These are phyloP conservation scores for Coffea eugenioides DNA, from an alignment of 257 asterid species.

Conservation along the genomic window DNA sequence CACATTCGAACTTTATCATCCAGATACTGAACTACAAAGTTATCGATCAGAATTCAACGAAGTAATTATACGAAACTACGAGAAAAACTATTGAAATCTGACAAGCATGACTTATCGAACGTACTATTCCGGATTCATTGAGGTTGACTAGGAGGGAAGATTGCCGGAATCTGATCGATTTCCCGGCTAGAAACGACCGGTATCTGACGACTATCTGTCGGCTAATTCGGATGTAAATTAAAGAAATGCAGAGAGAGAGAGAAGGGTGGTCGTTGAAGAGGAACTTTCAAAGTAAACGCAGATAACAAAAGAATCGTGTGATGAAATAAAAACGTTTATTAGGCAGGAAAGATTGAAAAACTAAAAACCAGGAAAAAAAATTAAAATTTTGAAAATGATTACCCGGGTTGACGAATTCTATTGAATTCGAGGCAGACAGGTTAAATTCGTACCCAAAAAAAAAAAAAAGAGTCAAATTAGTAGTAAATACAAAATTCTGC, in stretches of 20 bases:
- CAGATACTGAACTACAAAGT: background rate
- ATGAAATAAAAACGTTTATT: background rate
- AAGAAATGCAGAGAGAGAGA: background rate
- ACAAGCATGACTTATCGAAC: background rate
- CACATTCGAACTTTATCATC: background rate
- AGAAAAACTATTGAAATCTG: background rate
- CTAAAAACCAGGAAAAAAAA: no score
- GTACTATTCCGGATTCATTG: slow-evolving; percentile 42
- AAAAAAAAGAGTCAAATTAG: no score
- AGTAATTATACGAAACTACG: background rate
- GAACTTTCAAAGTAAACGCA: slow-evolving; percentile 2
- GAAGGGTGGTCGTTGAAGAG: background rate
- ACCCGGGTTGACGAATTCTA: no score
- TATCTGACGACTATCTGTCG: slow-evolving; percentile 12
- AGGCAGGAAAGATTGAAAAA: no score
- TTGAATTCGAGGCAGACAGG: no score
- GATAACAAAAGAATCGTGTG: background rate
- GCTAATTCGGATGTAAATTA: slow-evolving; percentile 1
- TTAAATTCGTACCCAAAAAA: no score
- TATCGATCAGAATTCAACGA: background rate
- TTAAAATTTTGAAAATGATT: no score
- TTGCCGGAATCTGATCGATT: slow-evolving; percentile 15
- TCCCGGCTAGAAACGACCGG: slow-evolving; percentile 13
- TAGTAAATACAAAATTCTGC: no score
- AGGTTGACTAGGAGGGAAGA: background rate